These are phyloP conservation scores for Mycena leptocephala DNA, from an alignment of 768 basidiomycete species.

Conservation along the genomic window DNA sequence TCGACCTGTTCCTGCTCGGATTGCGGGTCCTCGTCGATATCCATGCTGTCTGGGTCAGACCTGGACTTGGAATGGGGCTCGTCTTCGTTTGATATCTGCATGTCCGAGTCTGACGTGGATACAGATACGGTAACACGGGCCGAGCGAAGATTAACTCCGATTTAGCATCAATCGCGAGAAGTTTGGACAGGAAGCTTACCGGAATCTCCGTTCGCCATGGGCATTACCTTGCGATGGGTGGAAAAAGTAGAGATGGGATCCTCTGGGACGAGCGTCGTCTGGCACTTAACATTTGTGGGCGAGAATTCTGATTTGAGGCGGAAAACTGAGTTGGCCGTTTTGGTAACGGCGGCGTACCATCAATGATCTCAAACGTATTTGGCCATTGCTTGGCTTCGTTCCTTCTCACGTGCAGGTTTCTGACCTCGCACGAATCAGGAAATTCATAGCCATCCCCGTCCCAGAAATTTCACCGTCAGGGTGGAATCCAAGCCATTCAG, in stretches of 20 bases:
- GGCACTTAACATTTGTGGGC: neutral
- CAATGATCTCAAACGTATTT: constrained; percentile 8
- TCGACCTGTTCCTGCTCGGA: constrained; percentile 31
- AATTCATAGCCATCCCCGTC: neutral
- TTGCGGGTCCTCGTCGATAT: constrained; percentile 26
- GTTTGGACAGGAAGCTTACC: constrained; percentile 3
- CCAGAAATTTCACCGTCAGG: neutral
- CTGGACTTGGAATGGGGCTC: neutral
- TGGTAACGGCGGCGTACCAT: constrained; percentile 6
- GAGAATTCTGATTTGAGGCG: neutral
- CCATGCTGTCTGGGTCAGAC: constrained; percentile 11
- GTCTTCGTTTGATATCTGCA: constrained; percentile 31
- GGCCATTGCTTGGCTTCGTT: neutral
- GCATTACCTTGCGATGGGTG: neutral
- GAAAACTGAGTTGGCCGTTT: constrained; percentile 1
- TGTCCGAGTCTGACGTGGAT: constrained; percentile 37
- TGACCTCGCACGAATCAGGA: neutral
- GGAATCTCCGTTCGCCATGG: neutral
- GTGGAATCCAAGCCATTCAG: neutral
- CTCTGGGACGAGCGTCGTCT: neutral
- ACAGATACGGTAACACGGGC: constrained; percentile 30
- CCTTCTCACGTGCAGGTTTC: constrained; percentile 2
- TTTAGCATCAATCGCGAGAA: constrained; percentile 27
- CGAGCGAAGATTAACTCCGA: constrained; percentile 32
- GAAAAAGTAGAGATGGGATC: too few species aligned